Base-by-base conservation (phyloP, 2,329 filamentous ascomycete genomes). In the Rutstroemia sp. region DNA sequence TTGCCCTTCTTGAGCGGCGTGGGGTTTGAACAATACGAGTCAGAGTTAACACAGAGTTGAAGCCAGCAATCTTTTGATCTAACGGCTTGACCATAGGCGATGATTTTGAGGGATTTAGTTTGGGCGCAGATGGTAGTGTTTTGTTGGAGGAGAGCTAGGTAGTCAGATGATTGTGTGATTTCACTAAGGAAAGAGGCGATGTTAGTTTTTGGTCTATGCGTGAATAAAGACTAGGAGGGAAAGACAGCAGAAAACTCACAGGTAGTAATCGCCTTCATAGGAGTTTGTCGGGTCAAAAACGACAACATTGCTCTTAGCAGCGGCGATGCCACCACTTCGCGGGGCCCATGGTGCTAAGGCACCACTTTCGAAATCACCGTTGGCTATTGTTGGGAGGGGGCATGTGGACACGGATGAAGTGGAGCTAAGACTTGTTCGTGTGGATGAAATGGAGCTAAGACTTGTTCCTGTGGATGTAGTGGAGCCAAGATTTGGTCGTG, bases 31-130 rank as follows among this genome's bases (percentile, higher is more conserved):
- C 52, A 54, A 21, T 54, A 54, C 18, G 16, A 49, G 18, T 54
- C 34, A 10, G 25, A 49, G n/a, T 54, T 54, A 5, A 54, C 23
- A n/a, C 52, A 54, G 21, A 54, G 48, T 54, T 54, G 52, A 2
- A 54, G 52, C 23, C 34, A 54, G 44, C 52, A 54, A 21, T 54
- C 52, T 3, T 19, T 23, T 2, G 44, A 41, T 48, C 30, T 49
- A 21, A 34, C 44, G 5, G 52, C 52, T 54, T 54, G 45, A 21
- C 52, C 52, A 34, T 21, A 49, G 4, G 34, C 52, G 14, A 42
- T 54, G 14, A 54, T 18, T 1, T 44, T 49, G 7, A 54, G 44
- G 2, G 34, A 49, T 3, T 41, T 30, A 4, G 52, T 54, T 4
- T 23, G 18, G 12, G 52, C 34, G 5, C 52, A 54, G 12, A 54